A percentile compares a stretch with the other conserved stretches of the same genome.
Evolutionary conservation across 1,284 basidiomycete genomes (phyloP).

Genomic region (Rhodotorula sp.): DNA sequence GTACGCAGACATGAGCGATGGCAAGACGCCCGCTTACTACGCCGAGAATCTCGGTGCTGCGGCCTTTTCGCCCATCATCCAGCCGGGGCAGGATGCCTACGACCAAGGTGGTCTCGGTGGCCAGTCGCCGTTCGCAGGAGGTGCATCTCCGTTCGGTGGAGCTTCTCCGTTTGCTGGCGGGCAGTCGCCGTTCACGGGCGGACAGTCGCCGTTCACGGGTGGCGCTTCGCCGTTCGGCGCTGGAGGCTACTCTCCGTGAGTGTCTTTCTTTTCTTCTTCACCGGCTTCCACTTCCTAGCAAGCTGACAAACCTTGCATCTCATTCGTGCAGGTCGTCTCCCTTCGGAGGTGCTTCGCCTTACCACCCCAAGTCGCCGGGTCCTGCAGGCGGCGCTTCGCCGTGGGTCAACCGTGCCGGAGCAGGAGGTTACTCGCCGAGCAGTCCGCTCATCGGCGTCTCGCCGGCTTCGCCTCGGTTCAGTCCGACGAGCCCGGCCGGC

Average conservation of each 20-base stretch:
- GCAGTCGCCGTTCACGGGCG: conserved; percentile 64
- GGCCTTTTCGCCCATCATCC: conserved; percentile 90
- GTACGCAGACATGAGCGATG: conserved; percentile 58
- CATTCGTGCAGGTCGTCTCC: conserved; percentile 11
- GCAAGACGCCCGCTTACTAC: conserved; percentile 42
- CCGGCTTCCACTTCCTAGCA: too few species aligned
- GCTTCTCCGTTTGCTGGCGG: conserved; percentile 49
- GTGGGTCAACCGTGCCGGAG: conserved; percentile 50
- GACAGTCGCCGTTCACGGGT: conserved; percentile 10
- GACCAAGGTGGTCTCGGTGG: conserved; percentile 60
- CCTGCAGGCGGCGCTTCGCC: conserved; percentile 46
- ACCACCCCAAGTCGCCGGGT: conserved; percentile 32
- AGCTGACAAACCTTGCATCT: neutral
- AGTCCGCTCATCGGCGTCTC: conserved; percentile 47
- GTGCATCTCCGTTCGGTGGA: conserved; percentile 18
- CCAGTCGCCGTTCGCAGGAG: conserved; percentile 63
- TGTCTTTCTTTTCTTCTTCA: neutral
- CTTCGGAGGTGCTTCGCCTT: conserved; percentile 22
- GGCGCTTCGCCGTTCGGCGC: conserved; percentile 1
- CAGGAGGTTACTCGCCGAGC: conserved; percentile 63
- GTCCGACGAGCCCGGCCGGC: conserved; percentile 45
- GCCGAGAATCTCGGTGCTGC: conserved; percentile 52
- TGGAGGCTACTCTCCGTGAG: conserved; percentile 11
- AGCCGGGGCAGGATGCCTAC: conserved; percentile 75
- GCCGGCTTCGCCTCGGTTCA: conserved; percentile 23